Evolutionary conservation across 768 basidiomycete species (phyloP).

Genomic region (Termitomyces sp.): DNA sequence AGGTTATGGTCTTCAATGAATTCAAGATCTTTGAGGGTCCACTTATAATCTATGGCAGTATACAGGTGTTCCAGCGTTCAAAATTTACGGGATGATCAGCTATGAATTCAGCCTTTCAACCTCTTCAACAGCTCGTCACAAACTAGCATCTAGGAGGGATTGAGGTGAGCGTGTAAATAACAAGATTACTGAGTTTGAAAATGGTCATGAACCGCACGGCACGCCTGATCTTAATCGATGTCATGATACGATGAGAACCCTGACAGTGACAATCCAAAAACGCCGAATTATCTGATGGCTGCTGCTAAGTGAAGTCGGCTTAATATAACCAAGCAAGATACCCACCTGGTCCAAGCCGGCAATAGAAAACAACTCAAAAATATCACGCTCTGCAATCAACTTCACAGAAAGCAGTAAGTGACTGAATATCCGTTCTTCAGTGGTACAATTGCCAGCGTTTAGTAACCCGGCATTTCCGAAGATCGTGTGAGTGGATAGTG

Average conservation of each 20-base stretch:
- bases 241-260: neutral
- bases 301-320: too few species aligned
- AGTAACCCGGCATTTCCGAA: too few species aligned
- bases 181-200: neutral
- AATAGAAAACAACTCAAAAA: too few species aligned
- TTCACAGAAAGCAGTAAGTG: too few species aligned
- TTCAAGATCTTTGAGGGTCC: neutral
- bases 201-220: neutral
- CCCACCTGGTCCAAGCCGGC: too few species aligned
- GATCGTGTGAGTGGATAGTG: too few species aligned
- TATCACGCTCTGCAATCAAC: too few species aligned
- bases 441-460: too few species aligned
- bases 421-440: too few species aligned
- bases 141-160: neutral
- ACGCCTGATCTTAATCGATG: neutral
- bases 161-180: neutral
- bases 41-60: neutral
- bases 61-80: neutral
- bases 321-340: too few species aligned
- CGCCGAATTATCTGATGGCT: neutral
- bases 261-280: neutral
- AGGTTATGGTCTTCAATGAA: neutral
- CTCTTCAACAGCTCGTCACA: neutral
- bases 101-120: neutral
- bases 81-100: neutral